Evolutionary conservation across 805 yeast species (phyloP).

Genomic region (Saturnispora galanensis): DNA sequence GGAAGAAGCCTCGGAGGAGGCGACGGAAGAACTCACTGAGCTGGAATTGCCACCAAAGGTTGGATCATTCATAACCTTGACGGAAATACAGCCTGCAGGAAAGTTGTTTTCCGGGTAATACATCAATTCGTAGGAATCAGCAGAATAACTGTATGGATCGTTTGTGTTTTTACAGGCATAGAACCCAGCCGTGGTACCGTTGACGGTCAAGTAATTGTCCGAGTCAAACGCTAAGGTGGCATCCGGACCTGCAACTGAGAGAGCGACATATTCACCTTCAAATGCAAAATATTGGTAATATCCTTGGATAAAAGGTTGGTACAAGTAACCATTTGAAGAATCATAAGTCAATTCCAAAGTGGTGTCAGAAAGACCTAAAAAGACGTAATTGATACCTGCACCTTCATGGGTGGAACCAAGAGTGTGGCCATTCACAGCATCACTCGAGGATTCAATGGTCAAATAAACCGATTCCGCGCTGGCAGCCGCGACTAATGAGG

Average conservation of each 20-base stretch:
- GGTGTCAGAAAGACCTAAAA: slow-evolving; percentile 12
- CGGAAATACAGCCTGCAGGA: slow-evolving; percentile 14
- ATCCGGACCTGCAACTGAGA: slow-evolving; percentile 10
- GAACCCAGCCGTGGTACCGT: slow-evolving; percentile 26
- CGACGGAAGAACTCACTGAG: neutral
- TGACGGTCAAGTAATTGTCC: slow-evolving; percentile 20
- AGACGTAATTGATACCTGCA: slow-evolving; percentile 35
- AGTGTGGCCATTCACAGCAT: slow-evolving; percentile 19
- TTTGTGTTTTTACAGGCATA: slow-evolving; percentile 33
- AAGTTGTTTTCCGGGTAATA: slow-evolving; percentile 16
- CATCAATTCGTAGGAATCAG: slow-evolving; percentile 19
- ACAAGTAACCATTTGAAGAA: slow-evolving; percentile 11
- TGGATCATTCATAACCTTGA: neutral
- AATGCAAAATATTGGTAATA: slow-evolving; percentile 1
- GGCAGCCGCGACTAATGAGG: neutral
- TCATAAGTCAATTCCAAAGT: slow-evolving; percentile 11
- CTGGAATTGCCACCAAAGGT: neutral
- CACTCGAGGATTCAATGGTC: slow-evolving; percentile 19
- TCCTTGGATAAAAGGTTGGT: slow-evolving; percentile 5
- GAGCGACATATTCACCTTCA: slow-evolving; percentile 1
- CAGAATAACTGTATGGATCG: slow-evolving; percentile 34
- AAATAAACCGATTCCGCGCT: slow-evolving; percentile 16
- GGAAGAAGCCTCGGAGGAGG: too few relatives aligned
- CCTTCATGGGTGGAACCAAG: slow-evolving; percentile 34
- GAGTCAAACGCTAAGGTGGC: slow-evolving; percentile 10